phyloP scores from a whole-genome alignment of 148 eudicot genomes.

The Mesembryanthemum crystallinum region DNA sequence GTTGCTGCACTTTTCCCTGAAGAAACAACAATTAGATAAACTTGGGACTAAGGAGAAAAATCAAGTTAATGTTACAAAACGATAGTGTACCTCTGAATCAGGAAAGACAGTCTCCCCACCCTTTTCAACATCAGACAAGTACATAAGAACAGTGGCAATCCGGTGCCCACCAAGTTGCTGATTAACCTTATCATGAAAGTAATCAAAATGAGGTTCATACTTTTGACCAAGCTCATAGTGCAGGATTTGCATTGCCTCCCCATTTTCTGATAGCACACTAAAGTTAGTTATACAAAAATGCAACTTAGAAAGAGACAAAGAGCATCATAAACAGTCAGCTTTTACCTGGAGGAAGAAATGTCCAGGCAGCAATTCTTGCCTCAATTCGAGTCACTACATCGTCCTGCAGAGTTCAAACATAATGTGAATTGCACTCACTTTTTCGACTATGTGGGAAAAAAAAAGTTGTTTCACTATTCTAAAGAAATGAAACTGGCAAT shows the following conservation, averaged over 20 bases:
- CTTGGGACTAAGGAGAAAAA: background rate
- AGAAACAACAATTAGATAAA: slow-evolving; percentile 17
- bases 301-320: background rate
- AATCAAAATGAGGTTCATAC: slow-evolving; percentile 91
- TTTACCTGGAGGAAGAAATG: slow-evolving; percentile 81
- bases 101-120: slow-evolving; percentile 98
- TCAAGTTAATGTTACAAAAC: background rate
- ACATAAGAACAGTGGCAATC: slow-evolving; percentile 87
- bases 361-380: slow-evolving; percentile 84
- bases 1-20: slow-evolving; percentile 48
- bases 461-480: too few species aligned
- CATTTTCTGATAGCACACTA: slow-evolving; percentile 55
- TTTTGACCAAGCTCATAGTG: slow-evolving; percentile 82
- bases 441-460: too few species aligned
- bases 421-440: background rate
- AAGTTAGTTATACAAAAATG: slow-evolving; percentile 8
- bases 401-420: slow-evolving; percentile 45
- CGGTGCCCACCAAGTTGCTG: slow-evolving; percentile 81
- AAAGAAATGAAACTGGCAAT: too few species aligned
- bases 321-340: background rate
- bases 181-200: slow-evolving; percentile 66
- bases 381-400: slow-evolving; percentile 66
- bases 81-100: slow-evolving; percentile 48
- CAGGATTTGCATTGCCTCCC: slow-evolving; percentile 81
- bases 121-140: slow-evolving; percentile 67